Base-by-base conservation (phyloP, 768 basidiomycete genomes). In the Rhodocollybia butyracea region DNA sequence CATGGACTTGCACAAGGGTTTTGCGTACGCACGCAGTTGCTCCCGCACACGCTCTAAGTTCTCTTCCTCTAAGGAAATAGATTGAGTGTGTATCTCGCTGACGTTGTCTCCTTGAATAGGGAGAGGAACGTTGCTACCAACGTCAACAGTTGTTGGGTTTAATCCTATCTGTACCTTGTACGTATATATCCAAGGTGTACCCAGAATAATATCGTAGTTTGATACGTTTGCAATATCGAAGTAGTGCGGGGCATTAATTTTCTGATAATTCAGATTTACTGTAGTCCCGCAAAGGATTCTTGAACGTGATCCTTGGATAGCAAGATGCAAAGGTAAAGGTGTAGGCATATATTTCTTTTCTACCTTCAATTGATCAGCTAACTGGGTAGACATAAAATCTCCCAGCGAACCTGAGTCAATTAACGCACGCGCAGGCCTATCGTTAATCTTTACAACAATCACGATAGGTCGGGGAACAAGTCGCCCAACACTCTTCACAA, bases 351-450 rank as follows among this genome's bases (percentile, higher is more conserved):
- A 56, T 2, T 56, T 54, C 2, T 56, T 52, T 32, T 64, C 58
- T 0, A 73, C 24, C 30, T 68, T 65, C 1, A 76, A 47, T 54
- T 76, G 74, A 55, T 74, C 68, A 8, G 63, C 72, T 3, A 74
- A 19, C 4, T 56, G 60, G 3, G 68, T 64, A 1, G 70, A 70
- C 51, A 75, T 68, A 40, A 77, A 75, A 51, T 76, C 75, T 2
- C 70, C 67, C 0, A 72, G 51, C 0, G 75, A 76, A 13, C 73
- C 72, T 0, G 69, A 65, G 46, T 76, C 73, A 19, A 77, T 42
- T 5, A 76, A 52, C 0, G 74, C 72, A 1, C 67, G 55, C 0
- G 60, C 68, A 0, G 68, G 66, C 5, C 70, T 54, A 0, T 65
- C 71, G 54, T 73, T 71, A 11, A 76, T 57, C 2, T 64, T 51